These are phyloP conservation scores for Agrocybe chaxingu DNA, from an alignment of 768 basidiomycete species.

Conservation along the genomic window DNA sequence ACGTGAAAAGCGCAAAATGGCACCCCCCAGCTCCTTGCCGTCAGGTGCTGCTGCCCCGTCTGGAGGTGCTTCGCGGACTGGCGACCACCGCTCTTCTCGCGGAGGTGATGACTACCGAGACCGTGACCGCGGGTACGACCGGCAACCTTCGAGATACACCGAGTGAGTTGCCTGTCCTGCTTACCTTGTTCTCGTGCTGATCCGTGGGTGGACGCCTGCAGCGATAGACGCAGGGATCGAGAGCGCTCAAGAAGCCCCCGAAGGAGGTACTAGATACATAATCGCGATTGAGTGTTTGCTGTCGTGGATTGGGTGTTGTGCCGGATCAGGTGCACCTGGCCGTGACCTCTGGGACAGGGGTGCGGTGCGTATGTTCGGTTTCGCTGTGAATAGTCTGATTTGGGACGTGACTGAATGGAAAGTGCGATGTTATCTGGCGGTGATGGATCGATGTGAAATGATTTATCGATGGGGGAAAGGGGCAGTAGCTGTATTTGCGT, in stretches of 20 bases:
- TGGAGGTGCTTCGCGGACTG: conserved; percentile 36
- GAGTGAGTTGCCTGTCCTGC: conserved; percentile 50
- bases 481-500: background rate
- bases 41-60: conserved; percentile 31
- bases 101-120: conserved; percentile 65
- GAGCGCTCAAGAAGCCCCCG: conserved; percentile 75
- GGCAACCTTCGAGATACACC: conserved; percentile 60
- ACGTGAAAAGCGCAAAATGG: conserved; percentile 74
- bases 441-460: conserved; percentile 11
- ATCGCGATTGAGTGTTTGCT: background rate
- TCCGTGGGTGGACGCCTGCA: conserved; percentile 26
- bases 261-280: conserved; percentile 47
- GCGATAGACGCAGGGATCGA: conserved; percentile 69
- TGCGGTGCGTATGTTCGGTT: background rate
- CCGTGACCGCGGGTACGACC: conserved; percentile 66
- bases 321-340: too few relatives aligned
- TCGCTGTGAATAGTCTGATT: background rate
- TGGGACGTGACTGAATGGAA: too few relatives aligned
- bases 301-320: too few relatives aligned
- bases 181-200: conserved; percentile 24
- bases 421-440: conserved; percentile 8
- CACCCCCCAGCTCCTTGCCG: conserved; percentile 41
- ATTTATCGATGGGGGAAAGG: background rate
- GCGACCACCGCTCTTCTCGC: conserved; percentile 36
- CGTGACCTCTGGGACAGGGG: conserved; percentile 8